These are phyloP conservation scores for Grosmannia serpens DNA, from an alignment of 2,329 filamentous ascomycete species.

Conservation along the genomic window DNA sequence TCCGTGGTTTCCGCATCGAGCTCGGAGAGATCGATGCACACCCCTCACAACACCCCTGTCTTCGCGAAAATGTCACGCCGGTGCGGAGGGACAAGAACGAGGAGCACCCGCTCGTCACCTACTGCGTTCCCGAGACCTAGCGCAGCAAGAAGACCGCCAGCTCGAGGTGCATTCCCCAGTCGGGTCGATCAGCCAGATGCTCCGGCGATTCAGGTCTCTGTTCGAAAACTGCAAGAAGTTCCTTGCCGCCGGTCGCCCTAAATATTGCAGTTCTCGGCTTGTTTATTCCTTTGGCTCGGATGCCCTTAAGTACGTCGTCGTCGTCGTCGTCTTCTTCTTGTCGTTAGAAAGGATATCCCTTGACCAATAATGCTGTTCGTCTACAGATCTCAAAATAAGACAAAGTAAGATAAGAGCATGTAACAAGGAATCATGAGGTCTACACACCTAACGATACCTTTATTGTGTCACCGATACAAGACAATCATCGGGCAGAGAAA, in stretches of 20 bases:
- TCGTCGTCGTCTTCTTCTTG: too few species aligned
- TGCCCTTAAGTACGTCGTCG: conserved; percentile 12
- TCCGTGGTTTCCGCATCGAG: conserved; percentile 91
- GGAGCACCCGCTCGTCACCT: conserved; percentile 77
- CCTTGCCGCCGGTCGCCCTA: conserved; percentile 59
- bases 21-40: conserved; percentile 86
- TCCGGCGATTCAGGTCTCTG: conserved; percentile 8
- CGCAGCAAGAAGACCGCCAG: conserved; percentile 45
- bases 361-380: too few species aligned
- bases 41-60: conserved; percentile 59
- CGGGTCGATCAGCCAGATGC: conserved; percentile 8
- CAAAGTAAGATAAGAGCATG: too few species aligned
- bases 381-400: too few species aligned
- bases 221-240: conserved; percentile 23
- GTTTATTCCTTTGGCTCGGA: conserved; percentile 58
- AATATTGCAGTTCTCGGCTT: conserved; percentile 64
- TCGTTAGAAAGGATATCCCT: too few species aligned
- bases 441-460: too few species aligned
- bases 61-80: conserved; percentile 78
- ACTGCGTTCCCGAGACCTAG: conserved; percentile 71
- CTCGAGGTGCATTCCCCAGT: conserved; percentile 19
- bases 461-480: too few species aligned
- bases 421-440: too few species aligned
- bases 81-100: conserved; percentile 75
- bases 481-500: too few species aligned